These are phyloP conservation scores for Letharia lupina DNA, from an alignment of 495 filamentous ascomycete genomes.

Conservation along the genomic window DNA sequence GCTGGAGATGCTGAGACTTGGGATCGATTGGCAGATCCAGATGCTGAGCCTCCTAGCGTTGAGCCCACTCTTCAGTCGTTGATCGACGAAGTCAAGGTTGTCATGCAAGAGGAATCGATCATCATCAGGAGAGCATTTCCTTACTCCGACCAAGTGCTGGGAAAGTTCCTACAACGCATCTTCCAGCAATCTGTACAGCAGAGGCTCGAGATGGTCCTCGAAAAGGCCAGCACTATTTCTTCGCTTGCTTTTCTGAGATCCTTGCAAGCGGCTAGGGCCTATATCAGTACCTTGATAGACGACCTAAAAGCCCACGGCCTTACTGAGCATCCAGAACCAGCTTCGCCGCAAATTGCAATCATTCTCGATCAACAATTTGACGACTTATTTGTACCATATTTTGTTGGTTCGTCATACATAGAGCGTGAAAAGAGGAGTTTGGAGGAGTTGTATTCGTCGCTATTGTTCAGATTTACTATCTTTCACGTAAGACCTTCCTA, in stretches of 20 bases:
- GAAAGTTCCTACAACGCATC: slow-evolving; percentile 84
- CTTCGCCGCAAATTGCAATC: slow-evolving; percentile 75
- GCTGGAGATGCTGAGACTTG: slow-evolving; percentile 72
- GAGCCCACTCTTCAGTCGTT: slow-evolving; percentile 88
- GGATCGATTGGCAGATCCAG: slow-evolving; percentile 89
- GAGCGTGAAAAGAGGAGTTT: slow-evolving; percentile 84
- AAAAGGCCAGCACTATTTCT: slow-evolving; percentile 84
- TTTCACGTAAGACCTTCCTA: slow-evolving; percentile 51
- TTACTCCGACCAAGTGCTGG: slow-evolving; percentile 87
- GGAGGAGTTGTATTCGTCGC: slow-evolving; percentile 84
- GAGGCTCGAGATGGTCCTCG: slow-evolving; percentile 87
- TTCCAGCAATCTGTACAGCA: slow-evolving; percentile 98
- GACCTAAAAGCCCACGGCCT: slow-evolving; percentile 90
- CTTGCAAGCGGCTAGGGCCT: slow-evolving; percentile 78
- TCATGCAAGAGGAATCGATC: slow-evolving; percentile 93
- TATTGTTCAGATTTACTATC: slow-evolving; percentile 90
- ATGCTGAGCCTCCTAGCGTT: slow-evolving; percentile 80
- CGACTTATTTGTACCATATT: slow-evolving; percentile 92
- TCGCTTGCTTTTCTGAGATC: slow-evolving; percentile 87
- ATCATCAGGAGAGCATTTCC: slow-evolving; percentile 95
- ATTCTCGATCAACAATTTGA: slow-evolving; percentile 92
- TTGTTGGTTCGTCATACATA: slow-evolving; percentile 89
- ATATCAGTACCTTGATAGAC: slow-evolving; percentile 77
- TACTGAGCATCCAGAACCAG: slow-evolving; percentile 88
- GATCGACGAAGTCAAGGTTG: slow-evolving; percentile 84